Evolutionary conservation across 225 moss, liverwort and hornwort species (phyloP), one percentile per base, ranked within the genome.

Genomic region (Straminergon stramineum): DNA sequence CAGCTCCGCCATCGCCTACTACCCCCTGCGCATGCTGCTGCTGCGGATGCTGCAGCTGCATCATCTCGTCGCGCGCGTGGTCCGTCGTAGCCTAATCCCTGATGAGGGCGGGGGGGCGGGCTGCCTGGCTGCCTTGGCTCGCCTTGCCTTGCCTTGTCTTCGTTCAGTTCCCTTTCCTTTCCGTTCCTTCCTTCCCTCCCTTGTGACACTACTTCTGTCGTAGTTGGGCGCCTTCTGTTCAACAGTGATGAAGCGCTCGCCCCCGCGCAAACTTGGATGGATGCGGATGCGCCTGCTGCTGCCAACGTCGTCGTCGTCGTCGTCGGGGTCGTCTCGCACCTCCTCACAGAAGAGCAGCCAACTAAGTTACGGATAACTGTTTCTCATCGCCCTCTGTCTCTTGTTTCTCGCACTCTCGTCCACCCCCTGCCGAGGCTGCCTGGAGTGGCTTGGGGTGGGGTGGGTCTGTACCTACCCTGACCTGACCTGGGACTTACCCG

Each of bases 241-340:
- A 88, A 91, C 91, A 91, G 91, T 91, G 91, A 91, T 91, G 91
- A 91, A 91, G 84, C 86, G 66, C 84, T 27, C 20, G 58, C 58
- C 73, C 76, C 87, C 87, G 83, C 78, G 78, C 90, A 61, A 86
- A 67, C 84, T 78, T 90, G 90, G 90, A 90, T 90, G 90, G 90
- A 90, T 90, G 90, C 87, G 90, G 28, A 69, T 84, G 87, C 70
- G 31, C 51, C 52, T 28, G 69, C 35, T 21, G 16, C 86, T 55
- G 26, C 89, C 74, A 57, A 67, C 84, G 66, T 74, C 86, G 73
- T 74, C 52, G 78, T 76, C 64, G 77, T 65, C 65, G 78, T 76
- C 76, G 81, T 84, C 76, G 15, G 34, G 73, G 75, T 86, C 76
- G 87, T 87, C 90, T 87, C 90, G 87, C 87, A 87, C 87, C 90